Base-by-base conservation (phyloP, 2,329 filamentous ascomycete species). In the Xylaria sp. region DNA sequence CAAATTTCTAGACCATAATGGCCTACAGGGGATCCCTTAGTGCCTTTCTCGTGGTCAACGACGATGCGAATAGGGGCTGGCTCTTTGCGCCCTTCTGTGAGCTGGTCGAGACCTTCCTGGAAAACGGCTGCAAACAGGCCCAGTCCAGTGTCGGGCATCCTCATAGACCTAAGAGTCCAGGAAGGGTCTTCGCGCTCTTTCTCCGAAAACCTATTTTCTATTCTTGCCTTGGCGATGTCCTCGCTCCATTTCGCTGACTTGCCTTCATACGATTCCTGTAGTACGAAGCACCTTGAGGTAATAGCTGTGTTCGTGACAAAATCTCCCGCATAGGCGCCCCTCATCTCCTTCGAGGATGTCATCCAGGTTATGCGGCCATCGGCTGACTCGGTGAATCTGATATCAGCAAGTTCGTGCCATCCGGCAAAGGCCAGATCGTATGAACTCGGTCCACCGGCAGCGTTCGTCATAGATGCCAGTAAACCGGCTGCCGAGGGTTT, bases 181-280 rank as follows among this genome's bases (percentile, higher is more conserved):
- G 87, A 89, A 17, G 89, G 85, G 65, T 90, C 87, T 77, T 97
- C 93, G 65, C 94, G 88, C 80, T 97, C 93, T n/a, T 83, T 78
- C 76, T 97, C 94, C 0, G 92, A 82, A 74, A 96, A 97, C 11
- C 94, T 88, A 5, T 90, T 91, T 79, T 97, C 95, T 15, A 97
- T 89, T 70, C 90, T 89, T 9, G 94, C 94, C 80, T 95, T 96
- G 54, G 90, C 88, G 13, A 97, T 85, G 70, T 98, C 96, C 79
- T 98, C 95, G 31, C 89, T 89, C 79, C 93, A 90, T 67, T 90
- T 92, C 20, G 84, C 82, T 1, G 91, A 92, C 77, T 90, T 94
- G 29, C 89, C 90, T 75, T 97, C 92, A 73, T 95, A 95, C 7
- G 86, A 81, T 59, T 93, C 92, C 57, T 90, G 87, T 1, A 97